Conservation (phyloP, 208 protist genomes). For the Wallacemonas sp. region DNA sequence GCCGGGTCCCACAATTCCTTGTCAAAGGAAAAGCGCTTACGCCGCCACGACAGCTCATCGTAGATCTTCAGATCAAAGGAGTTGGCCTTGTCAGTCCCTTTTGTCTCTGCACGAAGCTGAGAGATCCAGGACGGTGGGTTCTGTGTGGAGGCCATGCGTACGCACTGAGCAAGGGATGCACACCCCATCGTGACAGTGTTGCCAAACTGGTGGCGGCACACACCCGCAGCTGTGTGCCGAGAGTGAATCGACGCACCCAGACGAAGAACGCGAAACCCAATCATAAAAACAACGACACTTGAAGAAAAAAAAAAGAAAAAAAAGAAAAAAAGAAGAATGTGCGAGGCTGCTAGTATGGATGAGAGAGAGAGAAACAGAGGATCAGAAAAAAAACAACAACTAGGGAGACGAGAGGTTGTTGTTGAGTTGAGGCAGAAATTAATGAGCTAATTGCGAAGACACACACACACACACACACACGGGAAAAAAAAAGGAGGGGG, state of each 20-base stretch:
- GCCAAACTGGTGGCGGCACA: not conserved
- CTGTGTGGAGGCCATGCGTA: conserved; percentile 4
- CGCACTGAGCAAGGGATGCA: not conserved
- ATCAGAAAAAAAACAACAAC: not conserved
- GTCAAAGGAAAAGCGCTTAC: conserved; percentile 75
- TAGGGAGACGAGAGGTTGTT: too few species aligned
- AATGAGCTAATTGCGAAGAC: conserved; percentile 1
- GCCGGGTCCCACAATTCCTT: conserved; percentile 82
- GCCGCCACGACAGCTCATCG: conserved; percentile 80
- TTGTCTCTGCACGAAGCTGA: conserved; percentile 68
- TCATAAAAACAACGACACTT: not conserved
- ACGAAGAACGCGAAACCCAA: too few species aligned
- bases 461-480: not conserved
- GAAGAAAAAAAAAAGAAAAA: not conserved
- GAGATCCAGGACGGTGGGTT: conserved; percentile 64
- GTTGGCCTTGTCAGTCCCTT: conserved; percentile 63
- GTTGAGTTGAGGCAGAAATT: too few species aligned
- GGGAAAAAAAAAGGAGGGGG: too few species aligned
- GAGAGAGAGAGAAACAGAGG: not conserved
- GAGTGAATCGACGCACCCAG: not conserved
- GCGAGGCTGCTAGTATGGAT: not conserved
- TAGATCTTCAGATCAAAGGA: conserved; percentile 91
- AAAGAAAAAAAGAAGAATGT: not conserved
- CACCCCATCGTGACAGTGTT: not conserved
- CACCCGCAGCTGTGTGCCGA: too few species aligned